These are phyloP conservation scores for Amanita inopinata DNA, from an alignment of 768 basidiomycete genomes.

Conservation along the genomic window DNA sequence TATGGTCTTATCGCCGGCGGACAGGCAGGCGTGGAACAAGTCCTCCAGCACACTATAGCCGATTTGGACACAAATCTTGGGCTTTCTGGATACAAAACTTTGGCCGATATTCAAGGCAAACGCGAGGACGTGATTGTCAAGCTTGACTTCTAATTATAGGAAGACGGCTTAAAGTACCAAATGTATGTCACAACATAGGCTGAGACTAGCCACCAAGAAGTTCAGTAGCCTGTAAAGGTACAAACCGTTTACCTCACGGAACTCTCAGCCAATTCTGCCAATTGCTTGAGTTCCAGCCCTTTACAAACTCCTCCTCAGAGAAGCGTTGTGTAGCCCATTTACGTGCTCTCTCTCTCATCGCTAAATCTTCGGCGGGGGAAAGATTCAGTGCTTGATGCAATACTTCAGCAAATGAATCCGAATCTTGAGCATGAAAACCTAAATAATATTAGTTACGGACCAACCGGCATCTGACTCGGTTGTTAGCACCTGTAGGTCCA, in stretches of 20 bases:
- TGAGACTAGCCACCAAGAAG: neutral
- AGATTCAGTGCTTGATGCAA: conserved; percentile 58
- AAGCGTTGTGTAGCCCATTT: conserved; percentile 66
- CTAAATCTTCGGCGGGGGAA: conserved; percentile 40
- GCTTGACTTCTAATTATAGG: conserved; percentile 22
- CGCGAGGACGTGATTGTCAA: conserved; percentile 40
- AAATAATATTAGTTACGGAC: neutral
- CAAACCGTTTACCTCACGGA: neutral
- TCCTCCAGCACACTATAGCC: conserved; percentile 55
- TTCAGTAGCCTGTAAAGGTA: neutral
- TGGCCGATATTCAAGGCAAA: conserved; percentile 57
- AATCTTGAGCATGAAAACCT: conserved; percentile 75
- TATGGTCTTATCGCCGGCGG: conserved; percentile 67
- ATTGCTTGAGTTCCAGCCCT: conserved; percentile 59
- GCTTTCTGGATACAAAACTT: conserved; percentile 43
- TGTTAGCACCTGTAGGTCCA: conserved; percentile 48
- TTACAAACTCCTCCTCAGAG: conserved; percentile 68
- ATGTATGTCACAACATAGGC: no score
- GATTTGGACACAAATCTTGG: conserved; percentile 62
- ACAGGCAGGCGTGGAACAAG: conserved; percentile 66
- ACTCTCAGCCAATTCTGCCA: conserved; percentile 33
- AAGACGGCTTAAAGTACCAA: no score
- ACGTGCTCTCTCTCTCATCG: conserved; percentile 60
- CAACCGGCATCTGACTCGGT: neutral
- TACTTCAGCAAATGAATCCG: conserved; percentile 55